These are phyloP conservation scores for Batrachochytrium dendrobatidis DNA, from an alignment of 371 early-diverging fungal species.

Conservation along the genomic window DNA sequence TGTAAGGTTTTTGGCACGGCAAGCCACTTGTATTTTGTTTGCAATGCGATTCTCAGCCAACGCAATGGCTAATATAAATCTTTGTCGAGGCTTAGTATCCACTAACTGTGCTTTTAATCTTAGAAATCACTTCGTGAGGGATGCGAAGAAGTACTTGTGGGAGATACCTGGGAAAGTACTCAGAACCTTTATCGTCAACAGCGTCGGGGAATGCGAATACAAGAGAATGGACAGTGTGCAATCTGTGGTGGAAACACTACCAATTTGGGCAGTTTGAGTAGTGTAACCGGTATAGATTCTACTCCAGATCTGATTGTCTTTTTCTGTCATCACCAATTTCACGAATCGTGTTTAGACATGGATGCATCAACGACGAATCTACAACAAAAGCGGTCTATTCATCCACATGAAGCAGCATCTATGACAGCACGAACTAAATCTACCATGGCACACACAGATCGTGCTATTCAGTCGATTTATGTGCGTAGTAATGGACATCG, in stretches of 20 bases:
- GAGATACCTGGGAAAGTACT: slow-evolving; percentile 73
- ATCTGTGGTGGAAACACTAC: slow-evolving; percentile 56
- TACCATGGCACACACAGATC: too few species aligned
- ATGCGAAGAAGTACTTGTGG: slow-evolving; percentile 75
- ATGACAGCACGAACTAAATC: too few species aligned
- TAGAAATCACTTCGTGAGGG: slow-evolving; percentile 66
- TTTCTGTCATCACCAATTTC: slow-evolving; percentile 70
- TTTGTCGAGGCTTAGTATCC: background rate
- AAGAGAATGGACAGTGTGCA: slow-evolving; percentile 54
- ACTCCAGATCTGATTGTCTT: slow-evolving; percentile 49
- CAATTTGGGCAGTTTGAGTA: slow-evolving; percentile 28
- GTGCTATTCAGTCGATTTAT: background rate
- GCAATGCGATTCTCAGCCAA: too few species aligned
- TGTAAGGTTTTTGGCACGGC: too few species aligned
- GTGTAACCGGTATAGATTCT: slow-evolving; percentile 21
- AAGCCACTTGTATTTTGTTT: too few species aligned
- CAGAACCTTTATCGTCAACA: slow-evolving; percentile 65
- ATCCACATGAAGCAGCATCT: too few species aligned
- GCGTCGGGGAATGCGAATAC: slow-evolving; percentile 32
- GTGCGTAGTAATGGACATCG: background rate
- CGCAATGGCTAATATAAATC: too few species aligned
- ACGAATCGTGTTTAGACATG: slow-evolving; percentile 51
- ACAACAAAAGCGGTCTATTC: too few species aligned
- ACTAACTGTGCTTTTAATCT: background rate
- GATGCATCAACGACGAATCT: too few species aligned